phyloP scores from a whole-genome alignment of 495 filamentous ascomycete genomes.

The Daldinia childiae region DNA sequence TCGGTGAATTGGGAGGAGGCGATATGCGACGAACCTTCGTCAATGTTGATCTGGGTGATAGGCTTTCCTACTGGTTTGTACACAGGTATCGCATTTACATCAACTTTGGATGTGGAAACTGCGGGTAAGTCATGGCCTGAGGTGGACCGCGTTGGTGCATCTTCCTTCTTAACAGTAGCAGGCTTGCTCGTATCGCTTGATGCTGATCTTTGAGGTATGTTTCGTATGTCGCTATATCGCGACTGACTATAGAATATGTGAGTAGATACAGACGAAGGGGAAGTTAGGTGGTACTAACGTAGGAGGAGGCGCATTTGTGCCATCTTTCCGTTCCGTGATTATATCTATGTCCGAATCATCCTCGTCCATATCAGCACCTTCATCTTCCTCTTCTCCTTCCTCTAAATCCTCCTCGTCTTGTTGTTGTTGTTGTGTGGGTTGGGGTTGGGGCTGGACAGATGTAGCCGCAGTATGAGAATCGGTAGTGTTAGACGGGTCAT shows the following conservation, averaged over 20 bases:
- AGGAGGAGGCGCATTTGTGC: conserved; percentile 73
- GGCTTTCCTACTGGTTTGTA: conserved; percentile 78
- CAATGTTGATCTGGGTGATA: conserved; percentile 84
- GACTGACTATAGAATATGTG: conserved; percentile 51
- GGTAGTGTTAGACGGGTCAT: conserved; percentile 25
- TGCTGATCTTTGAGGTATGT: conserved; percentile 70
- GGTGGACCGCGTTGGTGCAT: conserved; percentile 31
- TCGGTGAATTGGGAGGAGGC: background rate
- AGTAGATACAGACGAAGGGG: conserved; percentile 18
- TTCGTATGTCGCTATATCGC: conserved; percentile 70
- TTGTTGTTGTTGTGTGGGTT: conserved; percentile 25
- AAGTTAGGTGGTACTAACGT: conserved; percentile 56
- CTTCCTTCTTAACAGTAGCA: conserved; percentile 58
- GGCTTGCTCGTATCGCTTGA: conserved; percentile 60
- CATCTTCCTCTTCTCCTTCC: conserved; percentile 71
- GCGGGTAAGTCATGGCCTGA: conserved; percentile 58
- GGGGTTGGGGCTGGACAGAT: conserved; percentile 21
- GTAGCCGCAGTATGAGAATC: conserved; percentile 2
- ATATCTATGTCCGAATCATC: conserved; percentile 88
- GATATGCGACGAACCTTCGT: conserved; percentile 62
- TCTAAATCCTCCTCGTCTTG: conserved; percentile 60
- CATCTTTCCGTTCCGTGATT: conserved; percentile 86
- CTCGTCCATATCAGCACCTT: conserved; percentile 79
- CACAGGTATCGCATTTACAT: conserved; percentile 82
- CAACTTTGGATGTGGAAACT: conserved; percentile 78